Evolutionary conservation across 2,329 filamentous ascomycete genomes (phyloP).

Genomic region (Fusarium anthophilum): DNA sequence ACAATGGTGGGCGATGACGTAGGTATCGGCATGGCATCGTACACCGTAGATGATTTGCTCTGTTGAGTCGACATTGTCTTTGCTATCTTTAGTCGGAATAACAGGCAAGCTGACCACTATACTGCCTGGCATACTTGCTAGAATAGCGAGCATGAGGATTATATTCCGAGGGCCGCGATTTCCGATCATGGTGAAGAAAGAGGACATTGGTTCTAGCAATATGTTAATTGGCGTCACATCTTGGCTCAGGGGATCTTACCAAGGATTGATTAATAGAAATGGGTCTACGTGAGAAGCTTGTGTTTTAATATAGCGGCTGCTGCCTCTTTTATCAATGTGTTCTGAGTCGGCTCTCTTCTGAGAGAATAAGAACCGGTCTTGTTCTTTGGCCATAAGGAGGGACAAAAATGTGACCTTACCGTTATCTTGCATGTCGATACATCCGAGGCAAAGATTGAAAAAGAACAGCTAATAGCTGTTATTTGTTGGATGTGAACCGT

Average conservation of each 20-base stretch:
- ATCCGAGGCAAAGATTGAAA: neutral
- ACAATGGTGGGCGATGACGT: neutral
- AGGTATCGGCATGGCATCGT: neutral
- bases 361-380: neutral
- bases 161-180: neutral
- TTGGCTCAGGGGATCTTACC: neutral
- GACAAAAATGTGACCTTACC: neutral
- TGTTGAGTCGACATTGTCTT: neutral
- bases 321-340: neutral
- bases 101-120: neutral
- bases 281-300: neutral
- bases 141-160: neutral
- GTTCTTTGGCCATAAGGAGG: neutral
- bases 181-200: neutral
- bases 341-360: neutral
- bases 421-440: neutral
- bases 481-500: neutral
- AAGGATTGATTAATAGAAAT: neutral
- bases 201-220: neutral
- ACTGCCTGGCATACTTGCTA: neutral
- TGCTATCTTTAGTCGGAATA: neutral
- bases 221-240: neutral
- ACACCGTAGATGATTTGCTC: neutral
- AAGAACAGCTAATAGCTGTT: neutral
- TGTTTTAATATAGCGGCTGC: neutral